Base-by-base conservation (phyloP, 192 early-diverging fungal species). In the Podila verticillata region DNA sequence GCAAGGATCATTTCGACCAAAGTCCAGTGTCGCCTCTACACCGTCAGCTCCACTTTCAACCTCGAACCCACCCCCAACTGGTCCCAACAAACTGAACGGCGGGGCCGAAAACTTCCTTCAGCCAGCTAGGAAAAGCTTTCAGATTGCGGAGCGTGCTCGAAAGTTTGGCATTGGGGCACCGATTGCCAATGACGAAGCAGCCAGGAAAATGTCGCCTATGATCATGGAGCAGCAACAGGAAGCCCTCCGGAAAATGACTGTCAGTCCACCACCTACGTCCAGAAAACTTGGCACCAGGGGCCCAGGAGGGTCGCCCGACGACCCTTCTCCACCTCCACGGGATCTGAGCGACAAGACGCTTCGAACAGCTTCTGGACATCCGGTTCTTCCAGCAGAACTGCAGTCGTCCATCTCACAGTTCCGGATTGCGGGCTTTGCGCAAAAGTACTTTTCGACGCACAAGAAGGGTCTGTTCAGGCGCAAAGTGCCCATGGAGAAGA, bases 371-470 rank as follows among this genome's bases (percentile, higher is more conserved):
- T 61, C 57, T 4, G 51, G 51, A 24, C 66, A 57, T 17, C 77
- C 77, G 2, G 58, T 82, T 48, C 70, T 88, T 66, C 87, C 87
- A 68, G 60, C 85, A 70, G 85, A 90, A 81, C 78, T 91, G 70
- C 82, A 93, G 78, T 71, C 89, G 56, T 91, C 95, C 73, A 91
- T 96, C 60, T 86, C 85, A 69, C 86, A 95, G 83, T 93, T 96
- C 83, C 77, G 86, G 6, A 94, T 96, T 68, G 93, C 94, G 73
- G 95, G 88, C 1, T 98, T 94, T 87, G 97, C 97, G 20, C 87
- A 89, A 81, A 93, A 94, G 68, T 96, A 97, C 83, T 99, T 99
- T 84, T 85, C 92, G 7, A 92, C 93, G 31, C 96, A 97, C 63
- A 92, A 93, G 74, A 88, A 89, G 56, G 97, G 97, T 1, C 83